Percentiles rank a stretch among this genome's conserved stretches.
These are phyloP conservation scores for Keithomyces neogunnii DNA, from an alignment of 2,329 filamentous ascomycete species.

Conservation along the genomic window DNA sequence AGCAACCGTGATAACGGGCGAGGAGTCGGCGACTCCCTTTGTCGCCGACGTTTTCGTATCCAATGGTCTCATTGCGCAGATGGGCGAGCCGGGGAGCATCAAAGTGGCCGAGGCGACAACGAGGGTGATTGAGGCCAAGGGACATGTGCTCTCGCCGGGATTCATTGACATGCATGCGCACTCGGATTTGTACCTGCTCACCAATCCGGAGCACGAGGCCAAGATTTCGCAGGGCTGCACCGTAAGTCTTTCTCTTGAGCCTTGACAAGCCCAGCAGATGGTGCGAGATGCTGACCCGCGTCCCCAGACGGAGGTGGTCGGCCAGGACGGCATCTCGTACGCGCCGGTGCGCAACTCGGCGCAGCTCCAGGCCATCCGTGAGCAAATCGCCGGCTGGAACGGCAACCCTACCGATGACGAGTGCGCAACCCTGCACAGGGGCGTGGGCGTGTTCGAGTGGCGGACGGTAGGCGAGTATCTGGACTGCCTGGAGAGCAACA, in stretches of 20 bases:
- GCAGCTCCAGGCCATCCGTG: constrained; percentile 13
- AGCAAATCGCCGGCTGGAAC: constrained; percentile 17
- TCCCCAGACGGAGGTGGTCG: constrained; percentile 14
- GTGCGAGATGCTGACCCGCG: not conserved
- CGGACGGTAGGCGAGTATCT: constrained; percentile 15
- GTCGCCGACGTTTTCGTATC: constrained; percentile 14
- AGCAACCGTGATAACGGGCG: constrained; percentile 14
- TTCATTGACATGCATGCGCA: constrained; percentile 19
- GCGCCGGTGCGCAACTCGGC: constrained; percentile 11
- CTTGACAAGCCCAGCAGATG: not conserved
- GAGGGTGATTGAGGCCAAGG: constrained; percentile 12
- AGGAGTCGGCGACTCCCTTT: constrained; percentile 12
- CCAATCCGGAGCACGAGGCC: constrained; percentile 14
- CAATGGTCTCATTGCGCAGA: constrained; percentile 12
- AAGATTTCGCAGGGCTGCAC: constrained; percentile 17
- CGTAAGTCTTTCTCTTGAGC: constrained; percentile 5
- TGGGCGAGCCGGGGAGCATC: constrained; percentile 11
- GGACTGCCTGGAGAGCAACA: constrained; percentile 13
- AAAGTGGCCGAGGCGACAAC: constrained; percentile 1
- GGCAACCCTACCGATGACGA: constrained; percentile 15
- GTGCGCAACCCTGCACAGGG: constrained; percentile 10
- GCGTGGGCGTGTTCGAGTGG: constrained; percentile 14
- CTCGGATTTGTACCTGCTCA: constrained; percentile 16
- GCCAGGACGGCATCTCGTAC: constrained; percentile 17
- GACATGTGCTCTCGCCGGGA: constrained; percentile 13